Percentiles rank a stretch among this genome's conserved stretches.
Conservation (phyloP, 352 stramenopile species). For the Thalassiosira exigua region DNA sequence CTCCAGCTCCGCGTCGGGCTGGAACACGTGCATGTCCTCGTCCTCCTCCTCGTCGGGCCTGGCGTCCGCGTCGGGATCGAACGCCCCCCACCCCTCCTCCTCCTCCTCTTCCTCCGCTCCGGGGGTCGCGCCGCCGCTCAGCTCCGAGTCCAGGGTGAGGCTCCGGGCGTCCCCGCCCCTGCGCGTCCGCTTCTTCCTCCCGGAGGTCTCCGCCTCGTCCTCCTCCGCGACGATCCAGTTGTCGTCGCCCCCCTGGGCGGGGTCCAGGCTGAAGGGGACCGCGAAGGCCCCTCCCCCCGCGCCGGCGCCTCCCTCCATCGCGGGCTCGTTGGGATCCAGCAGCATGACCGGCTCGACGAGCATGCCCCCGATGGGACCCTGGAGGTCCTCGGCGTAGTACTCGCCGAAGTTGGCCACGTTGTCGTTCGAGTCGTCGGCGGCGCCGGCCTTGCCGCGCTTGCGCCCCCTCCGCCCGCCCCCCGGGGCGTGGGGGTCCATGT, state of each 20-base stretch:
- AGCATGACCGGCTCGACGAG: slow-evolving; percentile 61
- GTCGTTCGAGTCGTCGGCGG: slow-evolving; percentile 29
- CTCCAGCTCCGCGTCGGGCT: slow-evolving; percentile 38
- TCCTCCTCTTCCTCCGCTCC: slow-evolving; percentile 47
- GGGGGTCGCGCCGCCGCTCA: slow-evolving; percentile 8
- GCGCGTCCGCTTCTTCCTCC: slow-evolving; percentile 14
- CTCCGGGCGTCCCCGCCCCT: slow-evolving; percentile 18
- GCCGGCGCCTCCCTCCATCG: slow-evolving; percentile 8
- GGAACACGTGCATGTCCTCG: slow-evolving; percentile 52
- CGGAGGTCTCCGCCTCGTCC: slow-evolving; percentile 47
- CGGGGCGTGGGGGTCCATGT: slow-evolving; percentile 47
- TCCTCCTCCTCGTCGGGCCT: slow-evolving; percentile 59
- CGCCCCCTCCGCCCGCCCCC: too few species aligned
- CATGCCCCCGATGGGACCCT: slow-evolving; percentile 29
- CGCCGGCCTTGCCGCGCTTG: slow-evolving; percentile 9
- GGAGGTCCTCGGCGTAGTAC: slow-evolving; percentile 59
- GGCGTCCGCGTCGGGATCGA: slow-evolving; percentile 78
- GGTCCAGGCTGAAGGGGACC: slow-evolving; percentile 56
- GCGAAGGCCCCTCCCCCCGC: slow-evolving; percentile 49
- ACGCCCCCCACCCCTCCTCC: slow-evolving; percentile 76
- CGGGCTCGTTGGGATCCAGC: slow-evolving; percentile 50
- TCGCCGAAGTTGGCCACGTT: slow-evolving; percentile 82
- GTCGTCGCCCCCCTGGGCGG: slow-evolving; percentile 37
- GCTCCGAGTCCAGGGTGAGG: slow-evolving; percentile 49
- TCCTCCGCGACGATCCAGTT: slow-evolving; percentile 79